These are phyloP conservation scores for Mycocentrospora acerina DNA, from an alignment of 2,329 filamentous ascomycete species.

Conservation along the genomic window DNA sequence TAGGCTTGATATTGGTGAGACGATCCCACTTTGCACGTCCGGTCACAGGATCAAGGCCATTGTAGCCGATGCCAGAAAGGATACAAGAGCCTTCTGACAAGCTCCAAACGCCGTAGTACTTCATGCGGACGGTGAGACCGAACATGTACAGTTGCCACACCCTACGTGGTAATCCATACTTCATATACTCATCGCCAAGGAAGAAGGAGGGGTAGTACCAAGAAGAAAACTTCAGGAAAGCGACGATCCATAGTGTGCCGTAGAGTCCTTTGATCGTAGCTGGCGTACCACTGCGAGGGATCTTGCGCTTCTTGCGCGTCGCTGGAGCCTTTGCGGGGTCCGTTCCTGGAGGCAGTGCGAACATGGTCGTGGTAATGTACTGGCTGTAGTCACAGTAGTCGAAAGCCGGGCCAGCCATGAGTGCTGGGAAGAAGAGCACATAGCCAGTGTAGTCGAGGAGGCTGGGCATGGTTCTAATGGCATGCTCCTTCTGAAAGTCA, in stretches of 20 bases:
- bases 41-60: conserved; percentile 81
- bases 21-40: conserved; percentile 89
- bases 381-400: conserved; percentile 90
- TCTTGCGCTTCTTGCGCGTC: conserved; percentile 86
- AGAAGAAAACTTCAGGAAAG: conserved; percentile 71
- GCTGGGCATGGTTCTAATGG: conserved; percentile 71
- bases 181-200: conserved; percentile 65
- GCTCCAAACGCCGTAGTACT: conserved; percentile 97
- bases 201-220: conserved; percentile 67
- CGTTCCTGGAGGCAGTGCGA: conserved; percentile 77
- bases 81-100: conserved; percentile 94
- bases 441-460: conserved; percentile 85
- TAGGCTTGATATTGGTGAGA: conserved; percentile 84
- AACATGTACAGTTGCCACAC: conserved; percentile 83
- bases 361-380: conserved; percentile 95
- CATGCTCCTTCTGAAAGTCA: conserved; percentile 80
- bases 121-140: conserved; percentile 76
- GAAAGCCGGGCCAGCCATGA: conserved; percentile 89
- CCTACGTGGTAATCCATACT: conserved; percentile 69
- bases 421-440: conserved; percentile 89
- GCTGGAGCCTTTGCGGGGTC: conserved; percentile 83
- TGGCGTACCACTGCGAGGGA: conserved; percentile 85
- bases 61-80: conserved; percentile 88
- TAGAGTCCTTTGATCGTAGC: conserved; percentile 73
- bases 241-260: conserved; percentile 76